phyloP scores from a whole-genome alignment of 2,329 filamentous ascomycete genomes.

The Stagonosporopsis cucurbitacearum region DNA sequence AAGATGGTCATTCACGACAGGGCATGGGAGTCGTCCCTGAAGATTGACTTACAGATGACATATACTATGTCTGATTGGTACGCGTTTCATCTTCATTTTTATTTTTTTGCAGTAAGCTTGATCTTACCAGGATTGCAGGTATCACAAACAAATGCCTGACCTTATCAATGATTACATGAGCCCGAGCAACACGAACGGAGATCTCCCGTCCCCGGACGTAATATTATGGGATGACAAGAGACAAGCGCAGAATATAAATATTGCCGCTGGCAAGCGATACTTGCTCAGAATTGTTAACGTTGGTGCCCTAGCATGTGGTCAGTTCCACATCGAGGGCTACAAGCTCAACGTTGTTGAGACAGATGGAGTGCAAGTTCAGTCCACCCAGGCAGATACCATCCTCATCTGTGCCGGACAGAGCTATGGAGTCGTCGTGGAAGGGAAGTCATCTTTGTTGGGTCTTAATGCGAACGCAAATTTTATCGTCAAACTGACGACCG shows the following conservation, averaged over 20 bases:
- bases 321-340: constrained; percentile 53
- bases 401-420: constrained; percentile 21
- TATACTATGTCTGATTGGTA: constrained; percentile 74
- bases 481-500: constrained; percentile 57
- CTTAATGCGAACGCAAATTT: constrained; percentile 61
- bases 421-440: constrained; percentile 31
- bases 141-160: constrained; percentile 53
- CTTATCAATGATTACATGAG: constrained; percentile 57
- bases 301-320: constrained; percentile 51
- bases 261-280: constrained; percentile 62
- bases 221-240: constrained; percentile 74
- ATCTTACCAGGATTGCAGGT: background rate
- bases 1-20: constrained; percentile 69
- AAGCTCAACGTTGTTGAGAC: constrained; percentile 48
- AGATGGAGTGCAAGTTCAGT: constrained; percentile 27
- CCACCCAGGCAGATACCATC: constrained; percentile 11
- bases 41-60: constrained; percentile 62
- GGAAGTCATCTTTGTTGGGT: constrained; percentile 30
- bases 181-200: constrained; percentile 56
- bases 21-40: constrained; percentile 57
- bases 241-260: constrained; percentile 55
- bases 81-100: constrained; percentile 45
- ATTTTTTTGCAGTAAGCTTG: background rate
- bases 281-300: constrained; percentile 70
- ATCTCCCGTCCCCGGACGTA: constrained; percentile 70